Conservation (phyloP, 2,329 filamentous ascomycete species). For the Microdochium bolleyi region DNA sequence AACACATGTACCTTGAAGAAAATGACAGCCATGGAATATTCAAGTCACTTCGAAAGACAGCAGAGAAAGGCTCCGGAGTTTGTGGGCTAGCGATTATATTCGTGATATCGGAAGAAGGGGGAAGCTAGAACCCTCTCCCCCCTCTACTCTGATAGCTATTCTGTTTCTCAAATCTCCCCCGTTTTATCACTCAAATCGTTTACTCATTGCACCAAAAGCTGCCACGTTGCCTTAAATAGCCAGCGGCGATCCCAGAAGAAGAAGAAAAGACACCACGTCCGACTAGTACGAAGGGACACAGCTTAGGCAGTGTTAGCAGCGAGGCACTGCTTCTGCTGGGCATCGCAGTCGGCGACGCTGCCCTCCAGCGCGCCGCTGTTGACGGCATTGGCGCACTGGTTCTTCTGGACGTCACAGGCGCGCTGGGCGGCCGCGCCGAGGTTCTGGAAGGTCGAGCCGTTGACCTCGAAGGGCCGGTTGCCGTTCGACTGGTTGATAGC, state of each 20-base stretch:
- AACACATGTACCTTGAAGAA: too few relatives aligned
- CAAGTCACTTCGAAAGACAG: neutral
- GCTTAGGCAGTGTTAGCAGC: constrained; percentile 6
- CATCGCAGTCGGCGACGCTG: constrained; percentile 31
- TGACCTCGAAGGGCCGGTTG: constrained; percentile 41
- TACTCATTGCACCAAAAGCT: neutral
- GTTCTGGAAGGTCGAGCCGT: constrained; percentile 44
- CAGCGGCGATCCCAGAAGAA: neutral
- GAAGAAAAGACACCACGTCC: neutral
- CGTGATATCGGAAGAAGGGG: neutral
- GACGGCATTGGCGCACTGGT: constrained; percentile 38
- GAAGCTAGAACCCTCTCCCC: neutral
- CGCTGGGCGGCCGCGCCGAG: constrained; percentile 35
- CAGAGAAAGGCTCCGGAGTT: neutral
- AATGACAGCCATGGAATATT: neutral
- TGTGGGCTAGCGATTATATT: neutral
- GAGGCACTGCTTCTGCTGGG: constrained; percentile 29
- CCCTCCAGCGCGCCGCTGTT: constrained; percentile 28
- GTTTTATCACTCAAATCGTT: too few relatives aligned
- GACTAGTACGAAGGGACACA: neutral
- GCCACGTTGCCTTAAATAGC: too few relatives aligned
- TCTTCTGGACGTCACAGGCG: constrained; percentile 42
- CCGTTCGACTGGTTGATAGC: constrained; percentile 28
- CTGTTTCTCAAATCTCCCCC: neutral
- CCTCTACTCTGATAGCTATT: neutral